Evolutionary conservation across 139 green algal species (phyloP).

Genomic region (Astrephomene gubernaculifera): DNA sequence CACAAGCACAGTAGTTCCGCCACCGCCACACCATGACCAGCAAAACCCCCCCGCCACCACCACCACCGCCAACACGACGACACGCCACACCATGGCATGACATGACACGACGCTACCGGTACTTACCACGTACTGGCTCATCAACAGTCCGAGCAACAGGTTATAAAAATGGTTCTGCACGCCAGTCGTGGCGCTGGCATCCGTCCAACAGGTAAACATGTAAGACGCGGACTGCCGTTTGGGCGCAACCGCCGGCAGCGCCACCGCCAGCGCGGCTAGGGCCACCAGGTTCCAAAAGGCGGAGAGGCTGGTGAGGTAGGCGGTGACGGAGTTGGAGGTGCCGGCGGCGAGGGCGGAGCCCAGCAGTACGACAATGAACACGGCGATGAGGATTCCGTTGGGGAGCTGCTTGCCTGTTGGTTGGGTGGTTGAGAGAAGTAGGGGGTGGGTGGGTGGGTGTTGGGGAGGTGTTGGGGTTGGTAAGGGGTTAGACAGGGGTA

Average conservation of each 20-base stretch:
- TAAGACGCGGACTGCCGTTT: neutral
- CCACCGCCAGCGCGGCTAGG: constrained; percentile 20
- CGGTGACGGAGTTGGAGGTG: constrained; percentile 1
- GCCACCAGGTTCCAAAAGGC: constrained; percentile 28
- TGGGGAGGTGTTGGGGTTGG: too few relatives aligned
- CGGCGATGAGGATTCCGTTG: neutral
- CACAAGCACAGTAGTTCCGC: too few relatives aligned
- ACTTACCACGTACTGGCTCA: constrained; percentile 41
- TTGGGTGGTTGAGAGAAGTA: neutral
- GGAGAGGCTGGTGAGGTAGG: constrained; percentile 10
- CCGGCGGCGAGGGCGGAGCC: neutral
- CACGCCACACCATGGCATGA: neutral
- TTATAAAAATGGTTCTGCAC: neutral
- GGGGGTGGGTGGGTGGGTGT: neutral
- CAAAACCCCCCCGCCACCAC: too few relatives aligned
- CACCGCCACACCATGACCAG: too few relatives aligned
- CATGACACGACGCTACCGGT: neutral
- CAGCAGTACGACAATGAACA: neutral
- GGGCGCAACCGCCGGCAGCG: constrained; percentile 3
- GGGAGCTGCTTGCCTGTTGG: neutral
- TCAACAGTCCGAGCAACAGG: constrained; percentile 7
- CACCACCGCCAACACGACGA: too few relatives aligned
- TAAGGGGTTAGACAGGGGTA: too few relatives aligned
- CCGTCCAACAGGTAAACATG: neutral
- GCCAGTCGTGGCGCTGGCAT: neutral